Evolutionary conservation across 139 green algal species (phyloP), one percentile per base, ranked within the genome.

Genomic region (Chloropicon primus): DNA sequence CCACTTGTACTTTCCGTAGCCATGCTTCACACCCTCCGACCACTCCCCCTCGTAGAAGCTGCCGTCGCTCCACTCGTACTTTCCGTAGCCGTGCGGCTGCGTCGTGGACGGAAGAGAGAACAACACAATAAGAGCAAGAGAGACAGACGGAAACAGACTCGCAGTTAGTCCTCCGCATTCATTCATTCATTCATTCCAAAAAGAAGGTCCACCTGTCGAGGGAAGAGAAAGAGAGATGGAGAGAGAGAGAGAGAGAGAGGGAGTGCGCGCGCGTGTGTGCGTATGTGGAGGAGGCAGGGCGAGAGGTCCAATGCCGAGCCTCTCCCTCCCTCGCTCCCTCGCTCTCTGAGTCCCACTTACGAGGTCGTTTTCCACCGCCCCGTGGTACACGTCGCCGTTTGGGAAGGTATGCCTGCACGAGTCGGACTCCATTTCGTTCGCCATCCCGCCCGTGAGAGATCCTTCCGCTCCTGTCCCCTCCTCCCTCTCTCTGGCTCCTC

Each of bases 1-100:
- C 85, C 82, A 87, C 1, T 27, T 26, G 26, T 86, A 87, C 26
- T 71, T 80, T 22, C 84, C 84, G n/a, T 29, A 25, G 27, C 84
- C 85, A 62, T 86, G 82, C 29, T 77, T 82, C 29, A 80, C 71
- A 2, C 79, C 79, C n/a, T 76, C 71, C 3, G 25, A 26, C 71
- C 78, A 76, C 22, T 74, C 79, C 78, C 80, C 79, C 17, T 71
- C 76, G 76, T 83, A 83, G 41, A 62, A 62, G 41, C 41, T 62
- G 41, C 41, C 41, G 17, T 62, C 41, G 10, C 10, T n/a, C 41
- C 41, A 62, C 41, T 62, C 41, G 41, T 62, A 62, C 41, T 62
- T 62, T 62, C 41, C 41, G 41, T 62, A 62, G 41, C 41, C 41
- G 41, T 62, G 41, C 10, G 41, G 41, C 41, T 62, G 5, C 10